Conservation (phyloP, 1,284 basidiomycete species). For the Ganoderma sinense region DNA sequence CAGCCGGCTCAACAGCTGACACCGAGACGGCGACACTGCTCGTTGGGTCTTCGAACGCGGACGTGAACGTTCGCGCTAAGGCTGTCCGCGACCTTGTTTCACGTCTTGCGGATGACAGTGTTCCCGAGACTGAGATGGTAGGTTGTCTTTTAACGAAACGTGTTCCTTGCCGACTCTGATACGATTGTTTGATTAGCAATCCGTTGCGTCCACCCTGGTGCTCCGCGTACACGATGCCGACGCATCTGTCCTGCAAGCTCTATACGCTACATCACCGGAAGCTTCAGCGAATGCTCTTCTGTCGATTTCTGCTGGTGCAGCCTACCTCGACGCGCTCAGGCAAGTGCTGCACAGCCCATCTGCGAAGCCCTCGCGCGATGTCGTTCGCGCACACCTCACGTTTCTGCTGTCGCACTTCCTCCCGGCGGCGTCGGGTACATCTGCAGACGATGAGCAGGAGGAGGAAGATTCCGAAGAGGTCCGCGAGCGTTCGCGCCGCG, state of each 20-base stretch:
- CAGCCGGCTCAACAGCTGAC: constrained; percentile 7
- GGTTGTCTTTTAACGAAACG: constrained; percentile 19
- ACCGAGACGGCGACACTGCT: constrained; percentile 48
- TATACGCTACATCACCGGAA: constrained; percentile 63
- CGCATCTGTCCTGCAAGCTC: constrained; percentile 62
- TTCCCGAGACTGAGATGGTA: constrained; percentile 51
- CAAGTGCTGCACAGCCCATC: constrained; percentile 48
- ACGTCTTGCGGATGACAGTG: constrained; percentile 40
- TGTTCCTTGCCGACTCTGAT: background rate
- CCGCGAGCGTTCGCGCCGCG: constrained; percentile 45
- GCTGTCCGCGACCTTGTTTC: constrained; percentile 61
- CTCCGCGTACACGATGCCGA: constrained; percentile 61
- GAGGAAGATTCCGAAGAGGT: constrained; percentile 28
- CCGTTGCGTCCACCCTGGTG: constrained; percentile 18
- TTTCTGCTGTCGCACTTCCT: constrained; percentile 67
- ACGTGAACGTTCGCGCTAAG: constrained; percentile 55
- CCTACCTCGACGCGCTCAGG: constrained; percentile 60
- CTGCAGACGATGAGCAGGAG: background rate
- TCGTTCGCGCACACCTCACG: constrained; percentile 65
- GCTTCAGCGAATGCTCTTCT: constrained; percentile 50
- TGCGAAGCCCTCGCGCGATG: constrained; percentile 53
- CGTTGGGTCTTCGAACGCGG: constrained; percentile 61
- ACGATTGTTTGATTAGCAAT: constrained; percentile 9
- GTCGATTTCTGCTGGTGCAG: constrained; percentile 56
- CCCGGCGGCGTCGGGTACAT: constrained; percentile 18